These are phyloP conservation scores for Lachnellula arida DNA, from an alignment of 2,329 filamentous ascomycete genomes.

Conservation along the genomic window DNA sequence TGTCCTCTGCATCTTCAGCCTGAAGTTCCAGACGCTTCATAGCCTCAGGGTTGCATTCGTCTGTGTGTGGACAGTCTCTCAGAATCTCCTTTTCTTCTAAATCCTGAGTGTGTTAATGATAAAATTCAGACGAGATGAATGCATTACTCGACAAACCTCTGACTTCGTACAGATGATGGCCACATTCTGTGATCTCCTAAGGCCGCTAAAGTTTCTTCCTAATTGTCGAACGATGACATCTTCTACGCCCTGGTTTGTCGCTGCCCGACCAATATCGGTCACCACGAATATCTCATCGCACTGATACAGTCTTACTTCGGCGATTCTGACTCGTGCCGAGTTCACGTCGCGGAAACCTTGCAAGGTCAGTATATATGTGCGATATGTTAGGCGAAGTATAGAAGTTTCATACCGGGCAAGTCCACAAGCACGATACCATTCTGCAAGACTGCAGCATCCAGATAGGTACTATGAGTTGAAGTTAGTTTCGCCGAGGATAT, in stretches of 20 bases:
- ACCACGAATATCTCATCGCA: constrained; percentile 15
- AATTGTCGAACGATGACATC: constrained; percentile 6
- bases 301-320: constrained; percentile 12
- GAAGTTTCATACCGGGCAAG: constrained; percentile 7
- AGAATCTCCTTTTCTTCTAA: constrained; percentile 7
- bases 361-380: constrained; percentile 4
- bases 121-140: not conserved
- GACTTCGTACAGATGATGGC: constrained; percentile 15
- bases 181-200: constrained; percentile 11
- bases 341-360: constrained; percentile 15
- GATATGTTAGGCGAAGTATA: not conserved
- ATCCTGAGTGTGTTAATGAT: constrained; percentile 1
- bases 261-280: constrained; percentile 11
- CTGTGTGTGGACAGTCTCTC: constrained; percentile 8
- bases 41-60: constrained; percentile 4
- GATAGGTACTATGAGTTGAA: constrained; percentile 7
- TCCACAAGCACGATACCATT: constrained; percentile 15
- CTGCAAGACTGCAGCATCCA: constrained; percentile 6
- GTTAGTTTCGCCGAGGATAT: not conserved
- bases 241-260: constrained; percentile 9
- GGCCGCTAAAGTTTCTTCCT: constrained; percentile 9
- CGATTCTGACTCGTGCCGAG: constrained; percentile 11
- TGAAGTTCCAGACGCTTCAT: not conserved
- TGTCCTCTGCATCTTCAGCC: not conserved
- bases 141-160: constrained; percentile 4